Conservation (phyloP, 2,329 filamentous ascomycete genomes). For the Coniella vitis region DNA sequence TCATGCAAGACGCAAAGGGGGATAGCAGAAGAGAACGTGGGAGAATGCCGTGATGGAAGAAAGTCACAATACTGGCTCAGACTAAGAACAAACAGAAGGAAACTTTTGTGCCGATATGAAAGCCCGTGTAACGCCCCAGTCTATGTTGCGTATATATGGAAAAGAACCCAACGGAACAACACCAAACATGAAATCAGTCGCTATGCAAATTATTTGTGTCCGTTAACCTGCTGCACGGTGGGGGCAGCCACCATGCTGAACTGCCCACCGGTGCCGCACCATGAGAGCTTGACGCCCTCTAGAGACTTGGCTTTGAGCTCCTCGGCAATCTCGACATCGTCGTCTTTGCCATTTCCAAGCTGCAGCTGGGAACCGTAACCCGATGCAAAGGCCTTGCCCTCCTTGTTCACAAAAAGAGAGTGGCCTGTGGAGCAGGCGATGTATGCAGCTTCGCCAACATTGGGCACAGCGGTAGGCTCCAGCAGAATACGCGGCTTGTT, state of each 20-base stretch:
- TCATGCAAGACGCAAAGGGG: too few relatives aligned
- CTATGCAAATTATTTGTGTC: slow-evolving; percentile 11
- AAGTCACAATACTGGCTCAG: too few relatives aligned
- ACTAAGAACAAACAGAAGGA: too few relatives aligned
- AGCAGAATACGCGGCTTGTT: slow-evolving; percentile 55
- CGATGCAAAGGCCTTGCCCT: slow-evolving; percentile 57
- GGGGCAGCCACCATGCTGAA: slow-evolving; percentile 29
- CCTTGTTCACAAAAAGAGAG: slow-evolving; percentile 52
- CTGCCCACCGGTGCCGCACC: slow-evolving; percentile 58
- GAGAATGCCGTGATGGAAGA: too few relatives aligned
- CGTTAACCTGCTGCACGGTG: slow-evolving; percentile 1
- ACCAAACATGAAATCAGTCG: background rate
- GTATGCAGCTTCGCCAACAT: slow-evolving; percentile 38
- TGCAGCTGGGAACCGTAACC: slow-evolving; percentile 63
- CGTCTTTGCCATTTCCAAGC: slow-evolving; percentile 56
- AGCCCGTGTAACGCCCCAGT: too few relatives aligned
- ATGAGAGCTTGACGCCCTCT: slow-evolving; percentile 43
- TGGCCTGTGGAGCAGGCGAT: slow-evolving; percentile 56
- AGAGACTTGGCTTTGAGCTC: slow-evolving; percentile 47
- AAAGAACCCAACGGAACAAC: background rate
- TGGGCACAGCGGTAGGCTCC: slow-evolving; percentile 47
- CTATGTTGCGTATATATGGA: background rate
- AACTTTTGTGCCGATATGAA: too few relatives aligned
- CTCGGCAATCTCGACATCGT: slow-evolving; percentile 56
- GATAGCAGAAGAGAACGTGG: too few relatives aligned